Conservation (phyloP, 768 basidiomycete species). For the Strobilomyces confusus region DNA sequence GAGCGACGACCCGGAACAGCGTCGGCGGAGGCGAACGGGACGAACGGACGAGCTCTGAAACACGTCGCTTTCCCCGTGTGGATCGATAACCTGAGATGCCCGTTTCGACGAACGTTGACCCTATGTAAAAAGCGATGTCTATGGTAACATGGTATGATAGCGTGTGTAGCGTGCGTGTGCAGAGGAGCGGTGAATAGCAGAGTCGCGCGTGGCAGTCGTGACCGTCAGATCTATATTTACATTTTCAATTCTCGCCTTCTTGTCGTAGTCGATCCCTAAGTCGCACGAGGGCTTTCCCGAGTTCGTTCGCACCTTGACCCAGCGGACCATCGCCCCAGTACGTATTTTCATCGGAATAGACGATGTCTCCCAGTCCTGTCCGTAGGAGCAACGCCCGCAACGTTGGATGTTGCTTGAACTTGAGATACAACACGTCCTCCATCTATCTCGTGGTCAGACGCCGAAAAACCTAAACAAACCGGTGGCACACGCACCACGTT, state of each 20-base stretch:
- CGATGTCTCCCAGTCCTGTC: slow-evolving; percentile 47
- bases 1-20: too few species aligned
- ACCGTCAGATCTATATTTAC: not conserved
- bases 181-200: too few species aligned
- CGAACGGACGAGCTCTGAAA: too few species aligned
- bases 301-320: slow-evolving; percentile 54
- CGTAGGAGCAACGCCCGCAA: slow-evolving; percentile 50
- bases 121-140: too few species aligned
- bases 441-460: slow-evolving; percentile 33
- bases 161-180: too few species aligned
- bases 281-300: slow-evolving; percentile 55
- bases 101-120: too few species aligned
- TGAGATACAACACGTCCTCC: slow-evolving; percentile 62
- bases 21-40: too few species aligned
- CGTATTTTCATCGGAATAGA: slow-evolving; percentile 55
- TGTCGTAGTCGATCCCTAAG: slow-evolving; percentile 47
- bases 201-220: not conserved
- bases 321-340: slow-evolving; percentile 63
- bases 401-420: slow-evolving; percentile 67
- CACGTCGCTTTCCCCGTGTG: too few species aligned
- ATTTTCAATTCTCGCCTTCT: slow-evolving; percentile 21
- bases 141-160: too few species aligned
- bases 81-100: too few species aligned
- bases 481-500: slow-evolving; percentile 41
- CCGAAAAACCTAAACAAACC: not conserved